These are phyloP conservation scores for Brassica juncea DNA, from an alignment of 345 rosid species.

Conservation along the genomic window DNA sequence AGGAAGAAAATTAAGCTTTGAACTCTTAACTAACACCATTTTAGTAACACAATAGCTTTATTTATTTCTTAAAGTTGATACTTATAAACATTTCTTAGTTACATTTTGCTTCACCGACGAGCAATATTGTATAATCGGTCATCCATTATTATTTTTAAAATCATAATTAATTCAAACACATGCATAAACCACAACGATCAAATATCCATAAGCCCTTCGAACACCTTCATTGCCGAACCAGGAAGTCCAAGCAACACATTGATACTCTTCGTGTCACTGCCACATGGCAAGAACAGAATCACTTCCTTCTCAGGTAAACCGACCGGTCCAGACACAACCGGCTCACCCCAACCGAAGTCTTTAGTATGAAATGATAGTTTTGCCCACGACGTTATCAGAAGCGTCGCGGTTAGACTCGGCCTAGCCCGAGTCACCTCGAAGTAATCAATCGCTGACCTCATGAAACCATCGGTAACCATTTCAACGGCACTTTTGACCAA, in stretches of 20 bases:
- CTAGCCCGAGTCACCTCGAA: conserved; percentile 78
- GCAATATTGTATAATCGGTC: conserved; percentile 4
- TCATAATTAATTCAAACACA: conserved; percentile 5
- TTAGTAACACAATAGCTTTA: neutral
- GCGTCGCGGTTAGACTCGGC: conserved; percentile 76
- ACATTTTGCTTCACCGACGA: conserved; percentile 22
- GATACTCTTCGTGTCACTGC: conserved; percentile 59
- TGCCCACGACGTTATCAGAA: conserved; percentile 83
- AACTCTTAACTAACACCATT: neutral
- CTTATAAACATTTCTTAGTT: neutral
- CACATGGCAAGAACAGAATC: conserved; percentile 67
- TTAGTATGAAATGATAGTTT: conserved; percentile 72
- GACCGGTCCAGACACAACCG: conserved; percentile 74
- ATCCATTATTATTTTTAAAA: neutral
- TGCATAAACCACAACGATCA: neutral
- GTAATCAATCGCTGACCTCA: conserved; percentile 89
- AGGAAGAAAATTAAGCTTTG: neutral
- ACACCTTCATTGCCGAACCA: conserved; percentile 68
- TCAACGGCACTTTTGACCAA: conserved; percentile 63
- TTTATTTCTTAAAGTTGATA: neutral
- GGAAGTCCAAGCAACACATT: conserved; percentile 83
- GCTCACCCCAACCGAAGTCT: conserved; percentile 94
- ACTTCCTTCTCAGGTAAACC: conserved; percentile 91
- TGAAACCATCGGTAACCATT: conserved; percentile 65
- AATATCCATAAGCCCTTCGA: conserved; percentile 59